Percentiles rank a stretch among this genome's conserved stretches.
These are phyloP conservation scores for Diversispora eburnea DNA, from an alignment of 192 early-diverging fungal genomes.

Conservation along the genomic window DNA sequence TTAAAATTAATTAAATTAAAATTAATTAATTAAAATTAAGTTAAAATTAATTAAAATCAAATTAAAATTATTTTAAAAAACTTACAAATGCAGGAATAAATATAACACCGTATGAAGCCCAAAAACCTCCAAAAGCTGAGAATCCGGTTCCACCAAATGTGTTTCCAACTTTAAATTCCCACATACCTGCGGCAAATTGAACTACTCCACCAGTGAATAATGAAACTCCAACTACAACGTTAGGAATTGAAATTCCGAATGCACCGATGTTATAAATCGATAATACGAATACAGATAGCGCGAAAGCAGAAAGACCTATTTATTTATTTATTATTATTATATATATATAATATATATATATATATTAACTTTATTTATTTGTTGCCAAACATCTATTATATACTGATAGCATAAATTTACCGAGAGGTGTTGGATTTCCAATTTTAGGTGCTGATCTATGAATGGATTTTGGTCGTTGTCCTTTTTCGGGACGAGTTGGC, in stretches of 20 bases:
- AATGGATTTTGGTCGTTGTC: too few relatives aligned
- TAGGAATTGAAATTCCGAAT: conserved; percentile 49
- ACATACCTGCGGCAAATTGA: conserved; percentile 72
- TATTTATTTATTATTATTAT: too few relatives aligned
- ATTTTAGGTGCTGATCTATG: conserved; percentile 7
- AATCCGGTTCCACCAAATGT: conserved; percentile 84
- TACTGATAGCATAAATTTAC: not conserved
- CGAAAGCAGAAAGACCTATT: conserved; percentile 54
- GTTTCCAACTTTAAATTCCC: conserved; percentile 76
- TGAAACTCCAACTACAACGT: conserved; percentile 70
- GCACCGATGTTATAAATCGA: not conserved
- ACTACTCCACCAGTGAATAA: conserved; percentile 50
- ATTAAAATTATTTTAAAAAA: not conserved
- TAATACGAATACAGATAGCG: conserved; percentile 38
- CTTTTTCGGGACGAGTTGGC: too few relatives aligned
- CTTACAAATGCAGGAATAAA: conserved; percentile 16
- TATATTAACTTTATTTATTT: not conserved
- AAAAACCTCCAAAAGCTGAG: conserved; percentile 30
- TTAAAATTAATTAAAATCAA: not conserved
- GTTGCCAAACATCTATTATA: not conserved
- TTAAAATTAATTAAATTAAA: too few relatives aligned
- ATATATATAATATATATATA: too few relatives aligned
- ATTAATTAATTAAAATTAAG: not conserved
- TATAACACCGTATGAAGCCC: conserved; percentile 18
- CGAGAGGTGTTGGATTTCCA: conserved; percentile 63